Base-by-base conservation (phyloP, 1,139 yeast genomes). In the Wickerhamomyces sp. region DNA sequence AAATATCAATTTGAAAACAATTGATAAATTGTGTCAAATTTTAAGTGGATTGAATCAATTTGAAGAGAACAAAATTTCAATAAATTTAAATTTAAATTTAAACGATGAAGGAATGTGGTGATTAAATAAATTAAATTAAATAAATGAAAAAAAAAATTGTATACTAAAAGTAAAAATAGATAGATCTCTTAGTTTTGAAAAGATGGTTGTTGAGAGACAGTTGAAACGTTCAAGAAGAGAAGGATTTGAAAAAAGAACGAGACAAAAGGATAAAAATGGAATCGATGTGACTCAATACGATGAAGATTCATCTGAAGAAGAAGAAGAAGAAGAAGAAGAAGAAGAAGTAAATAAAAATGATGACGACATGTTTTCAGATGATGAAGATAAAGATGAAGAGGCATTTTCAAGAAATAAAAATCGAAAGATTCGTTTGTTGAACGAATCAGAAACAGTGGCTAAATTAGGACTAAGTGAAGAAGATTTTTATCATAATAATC, bases 61-160 rank as follows among this genome's bases (percentile, higher is more conserved):
- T n/a, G 50, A 42, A 23, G 37, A 31, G 9, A 45, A 40, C 14
- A 32, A 30, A n/a, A 41, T 42, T 15, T 19, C 28, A 4, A 38
- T 38, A 20, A 38, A 44, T 0, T 38, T 38, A 7, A 44, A 45
- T 16, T 39, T 41, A 1, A 45, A 39, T 13, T 24, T 50, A 24
- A 47, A 44, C 16, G 52, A 50, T 24, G 51, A 49, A 13, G 45
- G 49, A 2, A 44, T 49, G 47, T 50, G 54, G 54, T 50, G 36
- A 42, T 18, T 7, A n/a, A n/a, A n/a, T n/a, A n/a, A n/a, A n/a
- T n/a, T n/a, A n/a, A n/a, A n/a, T n/a, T n/a, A n/a, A n/a, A n/a
- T n/a, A n/a, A n/a, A n/a, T n/a, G n/a, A n/a, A n/a, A n/a, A n/a
- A n/a, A n/a, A n/a, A n/a, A n/a, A n/a, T n/a, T n/a, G n/a, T n/a